These are phyloP conservation scores for Uronychia binucleata DNA, from an alignment of 73 alveolate genomes.

Conservation along the genomic window DNA sequence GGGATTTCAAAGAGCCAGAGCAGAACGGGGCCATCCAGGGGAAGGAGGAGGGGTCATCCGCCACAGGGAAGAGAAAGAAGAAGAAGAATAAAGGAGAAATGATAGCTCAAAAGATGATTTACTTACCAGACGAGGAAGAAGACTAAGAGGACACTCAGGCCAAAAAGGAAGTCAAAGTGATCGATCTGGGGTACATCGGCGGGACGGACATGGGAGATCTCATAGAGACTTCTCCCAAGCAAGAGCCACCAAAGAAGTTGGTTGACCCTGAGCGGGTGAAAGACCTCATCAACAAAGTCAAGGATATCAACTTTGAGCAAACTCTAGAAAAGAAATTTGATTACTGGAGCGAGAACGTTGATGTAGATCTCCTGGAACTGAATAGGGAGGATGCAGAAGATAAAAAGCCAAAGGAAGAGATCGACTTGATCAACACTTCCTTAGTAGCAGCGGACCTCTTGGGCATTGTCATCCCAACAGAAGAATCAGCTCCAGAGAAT, in stretches of 20 bases:
- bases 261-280: background rate
- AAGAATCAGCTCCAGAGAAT: too few relatives aligned
- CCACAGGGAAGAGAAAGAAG: background rate
- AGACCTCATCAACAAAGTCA: background rate
- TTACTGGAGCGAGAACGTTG: too few relatives aligned
- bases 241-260: background rate
- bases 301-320: background rate
- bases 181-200: background rate
- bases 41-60: too few relatives aligned
- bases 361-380: background rate
- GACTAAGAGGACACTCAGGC: background rate
- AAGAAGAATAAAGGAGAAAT: background rate
- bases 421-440: background rate
- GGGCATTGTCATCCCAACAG: background rate
- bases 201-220: background rate
- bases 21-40: too few relatives aligned
- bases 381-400: background rate
- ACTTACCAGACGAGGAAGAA: background rate
- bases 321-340: too few relatives aligned
- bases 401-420: background rate
- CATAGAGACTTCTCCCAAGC: background rate
- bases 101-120: background rate
- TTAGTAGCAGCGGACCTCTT: background rate
- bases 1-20: too few relatives aligned
- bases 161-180: background rate